Evolutionary conservation across 768 basidiomycete species (phyloP).

Genomic region (Baorangia bicolor): DNA sequence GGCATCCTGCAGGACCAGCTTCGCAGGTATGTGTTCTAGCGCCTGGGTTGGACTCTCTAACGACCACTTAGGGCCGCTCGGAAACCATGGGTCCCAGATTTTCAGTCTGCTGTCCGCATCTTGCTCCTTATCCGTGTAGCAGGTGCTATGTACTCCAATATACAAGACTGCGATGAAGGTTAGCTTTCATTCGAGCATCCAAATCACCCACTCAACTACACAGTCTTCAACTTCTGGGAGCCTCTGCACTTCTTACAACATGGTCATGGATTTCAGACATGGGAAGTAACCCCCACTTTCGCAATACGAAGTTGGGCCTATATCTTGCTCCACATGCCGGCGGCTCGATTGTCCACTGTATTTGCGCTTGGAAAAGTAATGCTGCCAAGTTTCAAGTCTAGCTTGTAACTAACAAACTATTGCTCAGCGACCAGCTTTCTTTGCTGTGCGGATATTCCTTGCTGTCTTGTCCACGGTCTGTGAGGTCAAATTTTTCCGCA

Average conservation of each 20-base stretch:
- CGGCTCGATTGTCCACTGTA: constrained; percentile 57
- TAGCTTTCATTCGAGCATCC: background rate
- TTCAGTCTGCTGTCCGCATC: constrained; percentile 81
- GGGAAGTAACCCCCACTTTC: constrained; percentile 91
- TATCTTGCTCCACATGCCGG: constrained; percentile 75
- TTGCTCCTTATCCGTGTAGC: constrained; percentile 76
- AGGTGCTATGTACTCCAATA: constrained; percentile 93
- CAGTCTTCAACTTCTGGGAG: constrained; percentile 99
- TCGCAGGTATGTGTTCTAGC: constrained; percentile 50
- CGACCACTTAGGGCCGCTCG: constrained; percentile 52
- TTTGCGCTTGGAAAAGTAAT: constrained; percentile 73
- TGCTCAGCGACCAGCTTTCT: constrained; percentile 80
- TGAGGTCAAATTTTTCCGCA: constrained; percentile 82
- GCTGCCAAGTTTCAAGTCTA: background rate
- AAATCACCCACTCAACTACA: background rate
- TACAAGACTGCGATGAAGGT: constrained; percentile 98
- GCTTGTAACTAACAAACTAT: constrained; percentile 14
- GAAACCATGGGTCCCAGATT: constrained; percentile 83
- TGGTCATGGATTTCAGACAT: constrained; percentile 94
- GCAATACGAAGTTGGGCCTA: constrained; percentile 97
- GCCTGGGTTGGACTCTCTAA: constrained; percentile 8
- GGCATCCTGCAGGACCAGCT: constrained; percentile 81
- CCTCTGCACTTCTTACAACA: constrained; percentile 89
- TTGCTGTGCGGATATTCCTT: constrained; percentile 79
- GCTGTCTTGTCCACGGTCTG: constrained; percentile 70